These are phyloP conservation scores for Silene conica DNA, from an alignment of 148 eudicot species.

Conservation along the genomic window DNA sequence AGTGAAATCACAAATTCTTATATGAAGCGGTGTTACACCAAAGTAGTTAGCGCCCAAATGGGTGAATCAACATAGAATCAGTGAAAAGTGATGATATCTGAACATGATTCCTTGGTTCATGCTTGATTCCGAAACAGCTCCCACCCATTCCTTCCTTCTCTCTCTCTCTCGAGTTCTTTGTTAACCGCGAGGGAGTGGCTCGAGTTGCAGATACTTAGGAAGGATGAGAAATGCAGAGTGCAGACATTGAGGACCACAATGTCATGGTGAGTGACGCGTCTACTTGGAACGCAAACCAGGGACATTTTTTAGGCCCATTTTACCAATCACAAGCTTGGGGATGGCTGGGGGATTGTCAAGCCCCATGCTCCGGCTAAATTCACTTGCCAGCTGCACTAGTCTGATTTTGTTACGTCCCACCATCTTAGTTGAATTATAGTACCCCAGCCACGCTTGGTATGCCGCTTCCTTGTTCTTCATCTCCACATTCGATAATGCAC, in stretches of 20 bases:
- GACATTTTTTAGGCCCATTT: constrained; percentile 79
- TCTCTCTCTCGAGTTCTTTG: too few relatives aligned
- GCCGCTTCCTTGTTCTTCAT: constrained; percentile 90
- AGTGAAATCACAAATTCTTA: too few relatives aligned
- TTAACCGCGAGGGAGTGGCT: not conserved
- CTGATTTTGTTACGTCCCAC: constrained; percentile 62
- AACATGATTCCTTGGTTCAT: not conserved
- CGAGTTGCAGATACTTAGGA: not conserved
- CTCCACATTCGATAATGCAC: constrained; percentile 65
- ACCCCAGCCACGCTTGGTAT: constrained; percentile 98
- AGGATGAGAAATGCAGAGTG: not conserved
- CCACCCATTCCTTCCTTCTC: not conserved
- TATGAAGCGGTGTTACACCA: not conserved
- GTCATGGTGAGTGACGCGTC: not conserved
- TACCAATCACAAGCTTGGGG: constrained; percentile 65
- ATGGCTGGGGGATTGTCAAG: constrained; percentile 84
- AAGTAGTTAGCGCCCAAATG: not conserved
- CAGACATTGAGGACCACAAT: too few relatives aligned
- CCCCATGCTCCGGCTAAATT: constrained; percentile 91
- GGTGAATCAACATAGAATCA: not conserved
- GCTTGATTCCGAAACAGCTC: too few relatives aligned
- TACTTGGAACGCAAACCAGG: constrained; percentile 83
- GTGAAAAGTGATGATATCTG: not conserved
- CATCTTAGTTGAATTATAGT: constrained; percentile 77
- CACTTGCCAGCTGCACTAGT: constrained; percentile 88